Conservation (phyloP, 2,329 filamentous ascomycete genomes). For the Lasiodiplodia hormozganensis region DNA sequence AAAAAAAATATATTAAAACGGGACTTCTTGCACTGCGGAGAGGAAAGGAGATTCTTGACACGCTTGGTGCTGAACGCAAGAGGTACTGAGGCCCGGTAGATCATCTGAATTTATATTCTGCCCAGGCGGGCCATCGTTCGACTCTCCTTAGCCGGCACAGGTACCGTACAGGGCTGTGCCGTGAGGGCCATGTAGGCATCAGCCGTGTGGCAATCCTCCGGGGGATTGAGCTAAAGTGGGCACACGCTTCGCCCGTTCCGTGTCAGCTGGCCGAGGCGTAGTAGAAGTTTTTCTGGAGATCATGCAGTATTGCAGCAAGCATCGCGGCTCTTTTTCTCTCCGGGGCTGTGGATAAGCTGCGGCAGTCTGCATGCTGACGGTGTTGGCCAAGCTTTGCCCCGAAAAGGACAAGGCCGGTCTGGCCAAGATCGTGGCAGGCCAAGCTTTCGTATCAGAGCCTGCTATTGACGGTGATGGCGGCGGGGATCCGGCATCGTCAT, state of each 20-base stretch:
- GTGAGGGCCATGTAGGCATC: background rate
- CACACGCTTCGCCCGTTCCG: slow-evolving; percentile 8
- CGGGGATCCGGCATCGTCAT: slow-evolving; percentile 19
- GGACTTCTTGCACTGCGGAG: background rate
- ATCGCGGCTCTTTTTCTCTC: slow-evolving; percentile 15
- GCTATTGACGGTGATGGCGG: slow-evolving; percentile 17
- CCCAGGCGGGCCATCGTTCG: background rate
- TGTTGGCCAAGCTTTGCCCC: slow-evolving; percentile 6
- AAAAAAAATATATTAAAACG: background rate
- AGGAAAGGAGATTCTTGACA: background rate
- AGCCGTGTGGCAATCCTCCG: background rate
- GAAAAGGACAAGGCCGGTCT: background rate
- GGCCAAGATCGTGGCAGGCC: background rate
- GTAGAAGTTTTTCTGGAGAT: background rate
- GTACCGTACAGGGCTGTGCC: background rate
- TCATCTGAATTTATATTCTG: background rate
- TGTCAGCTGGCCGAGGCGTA: slow-evolving; percentile 5
- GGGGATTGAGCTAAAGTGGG: background rate
- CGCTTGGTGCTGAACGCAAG: background rate
- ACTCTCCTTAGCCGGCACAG: background rate
- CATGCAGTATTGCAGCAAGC: background rate
- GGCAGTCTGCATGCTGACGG: slow-evolving; percentile 12
- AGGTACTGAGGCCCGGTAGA: background rate
- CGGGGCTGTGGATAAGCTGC: background rate
- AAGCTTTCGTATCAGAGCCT: slow-evolving; percentile 5